phyloP scores from a whole-genome alignment of 257 asterid species.

The Salvia splendens region DNA sequence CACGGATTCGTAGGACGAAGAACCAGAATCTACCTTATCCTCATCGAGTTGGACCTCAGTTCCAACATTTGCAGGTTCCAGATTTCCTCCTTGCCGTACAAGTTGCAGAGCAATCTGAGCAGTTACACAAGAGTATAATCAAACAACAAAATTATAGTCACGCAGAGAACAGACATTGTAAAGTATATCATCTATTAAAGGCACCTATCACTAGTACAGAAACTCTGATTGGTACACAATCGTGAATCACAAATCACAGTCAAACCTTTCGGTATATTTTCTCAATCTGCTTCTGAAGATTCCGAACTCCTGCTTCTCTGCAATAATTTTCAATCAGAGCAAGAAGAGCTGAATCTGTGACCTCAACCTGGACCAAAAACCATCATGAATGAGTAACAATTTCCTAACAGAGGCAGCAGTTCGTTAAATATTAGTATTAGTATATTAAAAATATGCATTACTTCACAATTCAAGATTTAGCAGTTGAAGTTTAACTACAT shows the following conservation, averaged over 20 bases:
- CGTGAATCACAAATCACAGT: not conserved
- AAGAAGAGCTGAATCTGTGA: conserved; percentile 88
- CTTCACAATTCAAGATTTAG: conserved; percentile 5
- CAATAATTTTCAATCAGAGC: conserved; percentile 90
- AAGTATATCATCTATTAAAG: conserved; percentile 15
- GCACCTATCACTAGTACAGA: conserved; percentile 1
- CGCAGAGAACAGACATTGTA: not conserved
- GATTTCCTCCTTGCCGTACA: conserved; percentile 60
- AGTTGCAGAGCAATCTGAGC: conserved; percentile 85
- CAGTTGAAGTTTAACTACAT: not conserved
- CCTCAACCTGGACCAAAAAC: conserved; percentile 70
- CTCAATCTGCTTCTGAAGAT: conserved; percentile 99
- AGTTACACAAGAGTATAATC: conserved; percentile 14
- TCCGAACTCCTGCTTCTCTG: conserved; percentile 98
- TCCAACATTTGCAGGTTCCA: conserved; percentile 34
- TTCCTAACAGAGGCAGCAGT: conserved; percentile 9
- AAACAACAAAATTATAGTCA: not conserved
- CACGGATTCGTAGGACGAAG: conserved; percentile 31
- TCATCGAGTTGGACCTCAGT: conserved; percentile 30
- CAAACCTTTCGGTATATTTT: conserved; percentile 93
- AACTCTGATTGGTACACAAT: conserved; percentile 1
- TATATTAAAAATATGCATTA: conserved; percentile 10
- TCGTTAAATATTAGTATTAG: not conserved
- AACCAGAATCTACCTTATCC: conserved; percentile 41
- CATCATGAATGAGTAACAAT: conserved; percentile 25